Base-by-base conservation (phyloP, 2,329 filamentous ascomycete species). In the Fusarium heterosporum region DNA sequence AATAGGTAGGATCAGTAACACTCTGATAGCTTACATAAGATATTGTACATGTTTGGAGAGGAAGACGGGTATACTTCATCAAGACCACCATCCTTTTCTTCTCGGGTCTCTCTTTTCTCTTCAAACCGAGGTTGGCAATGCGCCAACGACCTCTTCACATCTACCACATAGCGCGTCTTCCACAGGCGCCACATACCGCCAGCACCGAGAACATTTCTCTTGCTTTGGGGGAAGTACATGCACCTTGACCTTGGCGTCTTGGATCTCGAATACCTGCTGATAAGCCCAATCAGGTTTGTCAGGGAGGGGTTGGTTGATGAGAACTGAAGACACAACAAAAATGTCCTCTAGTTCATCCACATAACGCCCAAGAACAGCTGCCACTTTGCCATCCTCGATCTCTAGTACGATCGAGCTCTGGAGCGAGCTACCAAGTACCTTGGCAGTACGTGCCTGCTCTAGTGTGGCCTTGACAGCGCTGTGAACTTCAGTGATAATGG, bases 151-250 rank as follows among this genome's bases (percentile, higher is more conserved):
- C 13, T 87, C 84, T 29, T 89, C 87, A 76, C 95, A 98, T 74
- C 93, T 83, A 47, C 78, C 79, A 77, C 95, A 98, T 17, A 97
- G 79, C 38, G 81, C 77, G 17, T 91, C 87, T 69, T 90, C 84
- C 46, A 79, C 78, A n/a, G 85, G 81, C n/a, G 91, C 89, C 25
- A 91, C 84, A 77, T 93, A 97, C 64, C 91, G 87, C 96, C 96
- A 99, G 79, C 96, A 99, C 49, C 96, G 84, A 1, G 87, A 84
- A 76, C 96, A 99, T 78, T 98, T 99, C 45, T 83, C 79, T 13
- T 82, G 73, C 69, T 71, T 76, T 2, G 86, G 86, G 57, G 86
- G 83, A 49, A 83, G 68, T 22, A 84, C 82, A 66, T 79, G 78
- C 22, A 82, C 82, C 29, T 70, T 78, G 32, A 79, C 80, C 58